Evolutionary conservation across 2,329 filamentous ascomycete species (phyloP).

Genomic region (Venturia effusa): DNA sequence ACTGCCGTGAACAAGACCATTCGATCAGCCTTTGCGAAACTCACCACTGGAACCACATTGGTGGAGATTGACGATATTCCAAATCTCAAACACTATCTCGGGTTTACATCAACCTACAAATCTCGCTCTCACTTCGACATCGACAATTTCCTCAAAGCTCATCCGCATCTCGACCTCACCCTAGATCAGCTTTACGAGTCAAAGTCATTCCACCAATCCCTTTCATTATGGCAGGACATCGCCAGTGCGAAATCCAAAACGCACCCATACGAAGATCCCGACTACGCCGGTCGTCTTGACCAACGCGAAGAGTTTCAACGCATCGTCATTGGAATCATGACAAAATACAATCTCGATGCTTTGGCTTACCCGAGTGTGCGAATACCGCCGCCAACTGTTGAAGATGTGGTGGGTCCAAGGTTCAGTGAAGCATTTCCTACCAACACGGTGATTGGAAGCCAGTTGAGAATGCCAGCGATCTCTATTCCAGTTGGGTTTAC

Average conservation of each 20-base stretch:
- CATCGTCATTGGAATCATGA: constrained; percentile 20
- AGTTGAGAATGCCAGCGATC: constrained; percentile 23
- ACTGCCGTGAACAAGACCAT: constrained; percentile 15
- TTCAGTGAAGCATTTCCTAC: constrained; percentile 21
- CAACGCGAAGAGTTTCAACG: constrained; percentile 21
- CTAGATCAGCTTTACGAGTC: constrained; percentile 16
- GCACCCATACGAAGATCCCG: constrained; percentile 17
- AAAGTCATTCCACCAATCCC: constrained; percentile 14
- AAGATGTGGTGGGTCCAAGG: constrained; percentile 20
- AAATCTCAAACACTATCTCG: constrained; percentile 15
- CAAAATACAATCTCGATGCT: constrained; percentile 22
- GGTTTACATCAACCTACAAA: constrained; percentile 15
- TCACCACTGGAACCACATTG: constrained; percentile 16
- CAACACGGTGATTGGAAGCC: constrained; percentile 26
- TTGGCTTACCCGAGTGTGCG: constrained; percentile 21
- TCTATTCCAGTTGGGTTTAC: constrained; percentile 23
- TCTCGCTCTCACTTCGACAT: constrained; percentile 19
- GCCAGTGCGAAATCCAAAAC: constrained; percentile 17
- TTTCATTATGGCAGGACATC: constrained; percentile 18
- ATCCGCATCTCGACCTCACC: constrained; percentile 14
- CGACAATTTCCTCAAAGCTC: constrained; percentile 17
- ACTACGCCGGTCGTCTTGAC: constrained; percentile 19
- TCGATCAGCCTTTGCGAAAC: constrained; percentile 12
- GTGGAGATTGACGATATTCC: constrained; percentile 17
- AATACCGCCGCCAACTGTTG: constrained; percentile 22